Percentiles rank a stretch among this genome's conserved stretches.
phyloP scores from a whole-genome alignment of 495 filamentous ascomycete species.

The Hypoxylon crocopeplum region DNA sequence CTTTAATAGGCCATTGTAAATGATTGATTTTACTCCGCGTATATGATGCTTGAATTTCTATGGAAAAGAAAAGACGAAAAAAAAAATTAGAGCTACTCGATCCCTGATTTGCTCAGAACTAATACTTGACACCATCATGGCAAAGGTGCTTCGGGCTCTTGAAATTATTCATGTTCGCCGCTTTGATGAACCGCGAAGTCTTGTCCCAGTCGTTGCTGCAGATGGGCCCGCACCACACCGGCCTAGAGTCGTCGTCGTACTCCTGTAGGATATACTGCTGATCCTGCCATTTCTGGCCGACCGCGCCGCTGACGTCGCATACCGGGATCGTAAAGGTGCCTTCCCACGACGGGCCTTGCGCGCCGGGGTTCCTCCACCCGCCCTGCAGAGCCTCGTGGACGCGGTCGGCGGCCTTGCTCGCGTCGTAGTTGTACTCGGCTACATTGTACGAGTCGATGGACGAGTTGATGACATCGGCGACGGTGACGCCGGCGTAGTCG shows the following conservation, averaged over 20 bases:
- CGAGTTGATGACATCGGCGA: conserved; percentile 14
- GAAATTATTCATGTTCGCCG: background rate
- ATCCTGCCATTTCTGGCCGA: background rate
- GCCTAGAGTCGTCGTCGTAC: background rate
- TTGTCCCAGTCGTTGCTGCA: conserved; percentile 5
- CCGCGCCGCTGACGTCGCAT: background rate
- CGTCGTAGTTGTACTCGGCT: conserved; percentile 15
- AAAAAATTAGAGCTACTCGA: too few relatives aligned
- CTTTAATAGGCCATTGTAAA: background rate
- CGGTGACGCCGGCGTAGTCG: background rate
- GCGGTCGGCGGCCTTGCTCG: conserved; percentile 2
- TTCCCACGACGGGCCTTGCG: background rate
- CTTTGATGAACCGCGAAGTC: background rate
- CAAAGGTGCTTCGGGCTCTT: background rate
- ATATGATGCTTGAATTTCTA: background rate
- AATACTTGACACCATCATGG: too few relatives aligned
- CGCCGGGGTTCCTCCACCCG: conserved; percentile 5
- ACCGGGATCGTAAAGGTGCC: conserved; percentile 1
- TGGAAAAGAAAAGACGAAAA: too few relatives aligned
- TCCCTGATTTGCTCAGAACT: too few relatives aligned
- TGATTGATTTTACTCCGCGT: background rate
- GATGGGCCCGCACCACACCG: background rate
- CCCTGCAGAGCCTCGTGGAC: conserved; percentile 4
- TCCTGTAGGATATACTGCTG: background rate
- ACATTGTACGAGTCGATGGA: conserved; percentile 19